Conservation (phyloP, 2,329 filamentous ascomycete genomes). For the Mariannaea sp. region DNA sequence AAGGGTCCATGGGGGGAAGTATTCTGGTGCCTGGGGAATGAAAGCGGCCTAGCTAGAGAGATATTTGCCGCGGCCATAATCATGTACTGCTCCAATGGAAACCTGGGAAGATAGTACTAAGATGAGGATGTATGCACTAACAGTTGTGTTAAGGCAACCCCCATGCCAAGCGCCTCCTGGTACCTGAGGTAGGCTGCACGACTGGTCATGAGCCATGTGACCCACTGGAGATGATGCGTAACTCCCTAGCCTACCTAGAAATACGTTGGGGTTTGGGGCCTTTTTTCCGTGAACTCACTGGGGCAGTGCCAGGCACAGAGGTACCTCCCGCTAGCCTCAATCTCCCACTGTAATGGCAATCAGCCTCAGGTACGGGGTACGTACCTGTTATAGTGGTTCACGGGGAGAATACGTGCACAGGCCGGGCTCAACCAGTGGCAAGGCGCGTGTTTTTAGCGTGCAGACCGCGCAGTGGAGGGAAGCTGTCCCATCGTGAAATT, state of each 20-base stretch:
- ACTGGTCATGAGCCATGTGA: constrained; percentile 24
- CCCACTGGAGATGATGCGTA: not conserved
- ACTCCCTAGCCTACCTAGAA: too few species aligned
- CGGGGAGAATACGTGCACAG: not conserved
- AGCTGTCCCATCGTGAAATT: constrained; percentile 11
- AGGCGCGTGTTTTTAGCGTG: constrained; percentile 23
- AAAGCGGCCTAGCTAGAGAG: constrained; percentile 9
- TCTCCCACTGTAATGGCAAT: not conserved
- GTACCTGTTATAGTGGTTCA: constrained; percentile 30
- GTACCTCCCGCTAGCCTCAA: not conserved
- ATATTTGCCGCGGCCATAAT: not conserved
- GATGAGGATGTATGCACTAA: not conserved
- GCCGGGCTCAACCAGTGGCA: not conserved
- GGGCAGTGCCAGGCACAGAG: constrained; percentile 1
- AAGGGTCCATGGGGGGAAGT: constrained; percentile 12
- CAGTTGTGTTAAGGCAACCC: not conserved
- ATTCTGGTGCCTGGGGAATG: constrained; percentile 5
- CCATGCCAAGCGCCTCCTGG: not conserved
- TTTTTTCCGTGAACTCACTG: constrained; percentile 5
- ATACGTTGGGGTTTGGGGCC: constrained; percentile 5
- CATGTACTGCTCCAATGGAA: constrained; percentile 11
- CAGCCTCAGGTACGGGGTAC: constrained; percentile 6
- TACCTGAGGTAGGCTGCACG: constrained; percentile 2
- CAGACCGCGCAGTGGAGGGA: constrained; percentile 13
- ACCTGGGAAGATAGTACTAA: too few species aligned